phyloP scores from a whole-genome alignment of 768 basidiomycete species.

The Ramaria sp. region DNA sequence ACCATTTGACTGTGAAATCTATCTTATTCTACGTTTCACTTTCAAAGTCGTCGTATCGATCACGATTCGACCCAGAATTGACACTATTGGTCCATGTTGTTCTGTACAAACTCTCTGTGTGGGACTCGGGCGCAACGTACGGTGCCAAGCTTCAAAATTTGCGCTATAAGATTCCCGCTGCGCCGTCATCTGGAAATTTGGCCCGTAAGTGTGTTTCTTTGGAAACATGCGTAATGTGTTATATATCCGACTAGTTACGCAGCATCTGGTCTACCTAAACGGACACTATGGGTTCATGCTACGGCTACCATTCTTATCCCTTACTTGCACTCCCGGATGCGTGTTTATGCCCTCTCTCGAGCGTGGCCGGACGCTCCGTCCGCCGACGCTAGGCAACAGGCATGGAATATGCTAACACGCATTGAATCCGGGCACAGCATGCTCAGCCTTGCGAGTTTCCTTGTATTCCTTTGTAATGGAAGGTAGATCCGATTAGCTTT shows the following conservation, averaged over 20 bases:
- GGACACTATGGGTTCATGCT: constrained; percentile 54
- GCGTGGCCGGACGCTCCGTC: constrained; percentile 91
- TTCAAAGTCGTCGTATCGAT: constrained; percentile 42
- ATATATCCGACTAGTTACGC: constrained; percentile 3
- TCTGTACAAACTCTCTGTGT: constrained; percentile 75
- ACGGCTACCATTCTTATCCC: constrained; percentile 63
- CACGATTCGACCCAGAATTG: constrained; percentile 67
- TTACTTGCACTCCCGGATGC: constrained; percentile 67
- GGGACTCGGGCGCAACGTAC: constrained; percentile 72
- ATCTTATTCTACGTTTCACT: neutral
- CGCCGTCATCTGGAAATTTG: constrained; percentile 25
- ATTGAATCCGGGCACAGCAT: constrained; percentile 58
- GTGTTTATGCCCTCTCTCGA: constrained; percentile 62
- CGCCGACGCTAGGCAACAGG: constrained; percentile 58
- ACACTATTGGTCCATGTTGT: constrained; percentile 54
- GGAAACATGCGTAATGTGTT: constrained; percentile 16
- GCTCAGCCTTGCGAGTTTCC: constrained; percentile 61
- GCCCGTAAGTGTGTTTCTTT: constrained; percentile 13
- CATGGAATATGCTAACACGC: constrained; percentile 58
- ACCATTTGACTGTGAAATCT: constrained; percentile 13
- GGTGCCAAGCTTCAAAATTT: constrained; percentile 77
- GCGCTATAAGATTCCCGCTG: constrained; percentile 32
- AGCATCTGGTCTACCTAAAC: constrained; percentile 60
- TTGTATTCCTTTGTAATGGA: constrained; percentile 79
- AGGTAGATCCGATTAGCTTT: constrained; percentile 37